These are phyloP conservation scores for Amanita pallidorosea DNA, from an alignment of 768 basidiomycete species.

Conservation along the genomic window DNA sequence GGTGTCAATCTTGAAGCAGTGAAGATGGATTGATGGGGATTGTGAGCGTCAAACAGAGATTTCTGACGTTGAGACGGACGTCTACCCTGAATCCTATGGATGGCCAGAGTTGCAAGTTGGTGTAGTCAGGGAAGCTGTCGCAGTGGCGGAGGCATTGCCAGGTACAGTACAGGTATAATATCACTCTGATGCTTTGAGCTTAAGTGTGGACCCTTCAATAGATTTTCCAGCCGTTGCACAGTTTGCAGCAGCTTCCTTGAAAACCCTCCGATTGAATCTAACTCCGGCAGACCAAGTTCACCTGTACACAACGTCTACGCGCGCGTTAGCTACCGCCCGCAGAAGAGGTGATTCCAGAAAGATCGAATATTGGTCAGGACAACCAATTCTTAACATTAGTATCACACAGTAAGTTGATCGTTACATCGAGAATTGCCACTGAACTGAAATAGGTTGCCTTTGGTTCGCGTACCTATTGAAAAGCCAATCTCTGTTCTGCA, in stretches of 20 bases:
- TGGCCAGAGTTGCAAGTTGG: constrained; percentile 96
- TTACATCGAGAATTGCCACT: neutral
- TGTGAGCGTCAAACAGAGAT: constrained; percentile 7
- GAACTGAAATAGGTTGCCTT: constrained; percentile 42
- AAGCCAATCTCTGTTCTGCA: constrained; percentile 52
- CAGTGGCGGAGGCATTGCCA: constrained; percentile 84
- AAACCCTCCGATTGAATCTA: constrained; percentile 58
- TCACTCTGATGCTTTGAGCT: neutral
- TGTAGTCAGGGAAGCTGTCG: constrained; percentile 85
- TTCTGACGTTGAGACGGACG: constrained; percentile 13
- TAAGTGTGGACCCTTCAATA: constrained; percentile 18
- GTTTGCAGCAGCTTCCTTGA: constrained; percentile 82
- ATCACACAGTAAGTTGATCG: constrained; percentile 54
- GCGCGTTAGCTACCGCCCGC: constrained; percentile 64
- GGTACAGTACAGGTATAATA: constrained; percentile 35
- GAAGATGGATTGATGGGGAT: constrained; percentile 27
- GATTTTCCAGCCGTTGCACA: constrained; percentile 82
- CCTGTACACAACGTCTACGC: constrained; percentile 57
- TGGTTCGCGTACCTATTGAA: constrained; percentile 62
- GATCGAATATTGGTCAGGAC: constrained; percentile 83
- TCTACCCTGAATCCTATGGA: constrained; percentile 53
- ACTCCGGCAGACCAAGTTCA: constrained; percentile 71
- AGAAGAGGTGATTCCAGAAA: constrained; percentile 64
- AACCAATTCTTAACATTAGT: constrained; percentile 70
- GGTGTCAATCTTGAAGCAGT: constrained; percentile 78